Evolutionary conservation across 2,329 filamentous ascomycete species (phyloP), one percentile per base, ranked within the genome.

Genomic region (Colletotrichum theobromicola): DNA sequence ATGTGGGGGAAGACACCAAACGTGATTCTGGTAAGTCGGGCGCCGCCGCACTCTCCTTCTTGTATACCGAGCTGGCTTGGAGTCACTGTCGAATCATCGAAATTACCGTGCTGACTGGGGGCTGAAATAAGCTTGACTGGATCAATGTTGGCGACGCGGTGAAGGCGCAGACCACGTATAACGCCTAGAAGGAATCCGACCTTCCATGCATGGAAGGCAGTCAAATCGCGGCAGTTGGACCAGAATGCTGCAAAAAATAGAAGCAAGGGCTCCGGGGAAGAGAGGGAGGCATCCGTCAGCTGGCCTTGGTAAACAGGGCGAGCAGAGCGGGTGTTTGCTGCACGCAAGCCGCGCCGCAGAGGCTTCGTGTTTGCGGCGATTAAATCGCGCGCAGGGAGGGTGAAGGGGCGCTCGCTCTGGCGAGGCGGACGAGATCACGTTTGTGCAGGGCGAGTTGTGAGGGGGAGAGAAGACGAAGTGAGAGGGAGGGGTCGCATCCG

Each of bases 91-190:
- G 42, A 12, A 50, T 50, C n/a, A 7, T 50, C 6, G n/a, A 50
- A 13, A 50, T 55, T 5, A 18, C 15, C 7, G n/a, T 58, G 30
- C 75, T 77, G 16, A 78, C 74, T 34, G 3, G 18, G 26, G 10
- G 28, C 10, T 6, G 62, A n/a, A 67, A 87, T n/a, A 62, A 62
- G 86, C 79, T 88, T 71, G 86, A 88, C 72, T 88, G 83, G 76
- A 82, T 87, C 37, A 80, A 84, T 53, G 62, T 84, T 35, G 86
- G 86, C 16, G 81, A 87, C 13, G 83, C 82, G 13, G 83, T 86
- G 30, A 77, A 79, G 21, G 83, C 81, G 21, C 85, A 87, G 65
- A 78, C 80, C 58, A 77, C 78, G 21, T 79, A 87, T 8, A 87
- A 87, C 46, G 83, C 80, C 4, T 50, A 86, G 34, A 83, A 62